phyloP scores from a whole-genome alignment of 2,329 filamentous ascomycete species.

The Apiospora pterosperma region DNA sequence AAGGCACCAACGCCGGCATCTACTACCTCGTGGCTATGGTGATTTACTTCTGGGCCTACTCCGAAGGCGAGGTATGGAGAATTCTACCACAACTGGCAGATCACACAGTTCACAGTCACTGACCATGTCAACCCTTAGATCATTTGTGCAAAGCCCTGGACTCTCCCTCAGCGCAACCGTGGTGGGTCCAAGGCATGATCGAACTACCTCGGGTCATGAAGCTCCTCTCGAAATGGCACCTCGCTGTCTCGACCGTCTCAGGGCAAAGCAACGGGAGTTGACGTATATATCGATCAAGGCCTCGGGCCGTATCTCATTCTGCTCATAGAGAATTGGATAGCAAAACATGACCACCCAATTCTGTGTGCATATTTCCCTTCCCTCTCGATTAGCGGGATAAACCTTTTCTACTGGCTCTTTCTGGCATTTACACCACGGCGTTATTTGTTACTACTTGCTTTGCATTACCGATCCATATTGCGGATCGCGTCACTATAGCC shows the following conservation, averaged over 20 bases:
- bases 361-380: background rate
- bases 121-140: constrained; percentile 40
- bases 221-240: background rate
- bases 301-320: background rate
- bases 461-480: background rate
- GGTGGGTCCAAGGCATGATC: constrained; percentile 11
- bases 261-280: background rate
- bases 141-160: constrained; percentile 68
- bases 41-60: constrained; percentile 96
- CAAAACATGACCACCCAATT: background rate
- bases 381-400: background rate
- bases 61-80: constrained; percentile 83
- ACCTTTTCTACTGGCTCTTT: background rate
- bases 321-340: constrained; percentile 2
- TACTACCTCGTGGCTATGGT: constrained; percentile 86
- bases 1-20: constrained; percentile 85
- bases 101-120: constrained; percentile 4
- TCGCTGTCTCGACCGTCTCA: background rate
- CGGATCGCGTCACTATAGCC: background rate
- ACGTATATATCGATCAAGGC: background rate
- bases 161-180: constrained; percentile 55
- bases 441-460: background rate
- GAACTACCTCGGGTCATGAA: background rate
- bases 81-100: background rate
- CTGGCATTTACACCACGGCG: constrained; percentile 3